Percentiles rank a stretch among this genome's conserved stretches.
These are phyloP conservation scores for Neostapfia colusana DNA, from an alignment of 176 grass and related monocot genomes.

Conservation along the genomic window DNA sequence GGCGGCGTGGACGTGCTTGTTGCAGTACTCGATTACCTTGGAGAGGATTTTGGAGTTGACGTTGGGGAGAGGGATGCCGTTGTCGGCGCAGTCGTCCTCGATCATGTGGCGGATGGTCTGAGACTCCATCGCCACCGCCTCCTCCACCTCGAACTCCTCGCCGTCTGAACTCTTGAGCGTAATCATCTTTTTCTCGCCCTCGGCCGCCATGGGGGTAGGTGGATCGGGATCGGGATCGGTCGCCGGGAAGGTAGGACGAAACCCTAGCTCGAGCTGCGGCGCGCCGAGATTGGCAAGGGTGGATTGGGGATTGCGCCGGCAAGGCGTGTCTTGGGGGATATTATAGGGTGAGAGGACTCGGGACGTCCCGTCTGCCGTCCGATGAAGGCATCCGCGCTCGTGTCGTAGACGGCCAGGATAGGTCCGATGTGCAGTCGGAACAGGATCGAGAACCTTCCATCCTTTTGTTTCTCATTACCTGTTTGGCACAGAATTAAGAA, in stretches of 20 bases:
- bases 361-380: not conserved
- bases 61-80: slow-evolving; percentile 60
- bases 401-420: not conserved
- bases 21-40: slow-evolving; percentile 80
- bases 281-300: not conserved
- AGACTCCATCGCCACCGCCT: slow-evolving; percentile 44
- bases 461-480: not conserved
- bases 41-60: slow-evolving; percentile 62
- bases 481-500: too few species aligned
- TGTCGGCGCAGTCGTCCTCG: slow-evolving; percentile 58
- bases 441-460: not conserved
- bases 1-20: slow-evolving; percentile 59
- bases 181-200: slow-evolving; percentile 42
- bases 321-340: not conserved
- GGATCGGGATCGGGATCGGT: not conserved
- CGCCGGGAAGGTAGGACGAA: not conserved
- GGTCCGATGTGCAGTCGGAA: not conserved
- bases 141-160: slow-evolving; percentile 47
- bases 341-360: not conserved
- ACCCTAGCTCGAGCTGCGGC: slow-evolving; percentile 26
- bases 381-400: not conserved
- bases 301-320: not conserved
- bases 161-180: slow-evolving; percentile 39
- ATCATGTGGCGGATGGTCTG: slow-evolving; percentile 57
- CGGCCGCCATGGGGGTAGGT: slow-evolving; percentile 21